Percentiles rank a stretch among this genome's conserved stretches.
Evolutionary conservation across 129 eudicot species (phyloP).

Genomic region (Artemisia annua): DNA sequence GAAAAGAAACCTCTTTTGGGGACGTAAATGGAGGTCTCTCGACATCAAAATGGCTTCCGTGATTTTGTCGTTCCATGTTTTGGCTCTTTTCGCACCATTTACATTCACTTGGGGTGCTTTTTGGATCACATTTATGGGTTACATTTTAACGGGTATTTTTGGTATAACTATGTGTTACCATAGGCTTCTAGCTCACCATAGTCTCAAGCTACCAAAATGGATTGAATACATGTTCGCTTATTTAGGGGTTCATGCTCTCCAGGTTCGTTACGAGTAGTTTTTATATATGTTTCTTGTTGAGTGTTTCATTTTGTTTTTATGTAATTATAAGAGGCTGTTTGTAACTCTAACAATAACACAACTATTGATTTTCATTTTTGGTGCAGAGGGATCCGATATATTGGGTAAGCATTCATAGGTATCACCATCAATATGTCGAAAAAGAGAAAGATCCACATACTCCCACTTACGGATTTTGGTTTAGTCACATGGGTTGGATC

Average conservation of each 20-base stretch:
- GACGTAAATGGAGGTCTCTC: constrained; percentile 61
- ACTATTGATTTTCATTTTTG: not conserved
- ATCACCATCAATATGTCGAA: constrained; percentile 83
- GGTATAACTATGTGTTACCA: constrained; percentile 79
- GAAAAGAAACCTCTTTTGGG: constrained; percentile 46
- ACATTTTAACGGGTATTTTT: constrained; percentile 57
- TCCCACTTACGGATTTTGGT: constrained; percentile 88
- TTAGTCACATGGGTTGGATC: constrained; percentile 82
- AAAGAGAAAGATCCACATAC: constrained; percentile 82
- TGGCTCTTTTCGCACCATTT: constrained; percentile 68
- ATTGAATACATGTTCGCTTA: constrained; percentile 79
- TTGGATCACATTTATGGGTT: constrained; percentile 48
- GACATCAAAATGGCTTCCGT: constrained; percentile 45
- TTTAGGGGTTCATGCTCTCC: constrained; percentile 67
- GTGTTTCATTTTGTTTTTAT: not conserved
- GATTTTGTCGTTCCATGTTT: constrained; percentile 49
- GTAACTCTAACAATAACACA: no score
- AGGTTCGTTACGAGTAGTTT: constrained; percentile 52
- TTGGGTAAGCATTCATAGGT: constrained; percentile 88
- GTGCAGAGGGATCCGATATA: constrained; percentile 84
- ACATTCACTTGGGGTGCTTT: constrained; percentile 70
- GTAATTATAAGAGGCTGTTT: no score
- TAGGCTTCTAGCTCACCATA: constrained; percentile 73
- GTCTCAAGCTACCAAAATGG: constrained; percentile 87
- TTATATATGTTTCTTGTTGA: not conserved